These are phyloP conservation scores for Pseudogymnoascus sp. DNA, from an alignment of 2,329 filamentous ascomycete species.

Conservation along the genomic window DNA sequence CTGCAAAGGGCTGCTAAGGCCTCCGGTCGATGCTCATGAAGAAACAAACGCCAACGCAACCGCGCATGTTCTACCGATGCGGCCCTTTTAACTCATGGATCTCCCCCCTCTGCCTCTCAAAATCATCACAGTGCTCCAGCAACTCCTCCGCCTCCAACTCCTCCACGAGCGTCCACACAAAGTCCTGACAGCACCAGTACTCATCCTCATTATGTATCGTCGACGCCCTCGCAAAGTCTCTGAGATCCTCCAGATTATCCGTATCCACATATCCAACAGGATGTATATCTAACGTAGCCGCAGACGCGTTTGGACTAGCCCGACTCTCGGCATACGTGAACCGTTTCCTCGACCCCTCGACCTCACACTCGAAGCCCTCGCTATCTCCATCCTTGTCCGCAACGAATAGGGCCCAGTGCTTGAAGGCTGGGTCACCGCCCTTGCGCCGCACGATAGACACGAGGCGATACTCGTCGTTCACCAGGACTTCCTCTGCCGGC, in stretches of 20 bases:
- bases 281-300: not conserved
- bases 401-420: not conserved
- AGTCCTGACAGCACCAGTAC: not conserved
- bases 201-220: not conserved
- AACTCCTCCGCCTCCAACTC: not conserved
- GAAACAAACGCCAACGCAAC: not conserved
- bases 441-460: not conserved
- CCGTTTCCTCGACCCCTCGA: not conserved
- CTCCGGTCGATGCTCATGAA: no score
- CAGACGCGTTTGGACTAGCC: not conserved
- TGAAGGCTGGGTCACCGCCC: not conserved
- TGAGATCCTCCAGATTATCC: not conserved
- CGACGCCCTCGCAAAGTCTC: not conserved
- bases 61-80: not conserved
- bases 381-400: not conserved
- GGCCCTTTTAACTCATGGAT: not conserved
- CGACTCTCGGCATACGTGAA: not conserved
- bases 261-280: not conserved
- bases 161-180: not conserved
- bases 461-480: not conserved
- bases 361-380: not conserved
- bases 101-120: not conserved
- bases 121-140: not conserved
- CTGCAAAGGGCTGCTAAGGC: no score
- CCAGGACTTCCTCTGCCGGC: not conserved